phyloP scores from a whole-genome alignment of 768 basidiomycete genomes.

The Kwoniella pini region DNA sequence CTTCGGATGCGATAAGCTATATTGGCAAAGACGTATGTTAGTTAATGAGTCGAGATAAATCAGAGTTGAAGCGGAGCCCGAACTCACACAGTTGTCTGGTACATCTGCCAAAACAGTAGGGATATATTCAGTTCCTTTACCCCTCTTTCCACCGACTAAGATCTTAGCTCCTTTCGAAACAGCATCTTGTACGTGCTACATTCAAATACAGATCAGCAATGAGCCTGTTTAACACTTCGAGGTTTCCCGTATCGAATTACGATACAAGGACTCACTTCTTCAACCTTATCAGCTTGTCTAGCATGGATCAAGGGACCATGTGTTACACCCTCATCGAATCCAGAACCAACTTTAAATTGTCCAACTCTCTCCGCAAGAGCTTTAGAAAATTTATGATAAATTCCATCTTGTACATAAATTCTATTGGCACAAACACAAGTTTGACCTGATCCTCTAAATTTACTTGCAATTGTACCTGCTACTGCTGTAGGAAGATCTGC shows the following conservation, averaged over 20 bases:
- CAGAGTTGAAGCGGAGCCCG: too few relatives aligned
- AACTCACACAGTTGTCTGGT: slow-evolving; percentile 60
- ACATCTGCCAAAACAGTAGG: slow-evolving; percentile 92
- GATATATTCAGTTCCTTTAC: slow-evolving; percentile 57
- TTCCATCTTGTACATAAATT: slow-evolving; percentile 84
- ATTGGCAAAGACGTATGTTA: too few relatives aligned
- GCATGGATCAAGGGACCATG: slow-evolving; percentile 93
- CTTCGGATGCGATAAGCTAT: slow-evolving; percentile 67
- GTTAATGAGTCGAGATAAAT: too few relatives aligned
- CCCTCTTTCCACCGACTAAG: slow-evolving; percentile 79
- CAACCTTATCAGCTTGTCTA: slow-evolving; percentile 81
- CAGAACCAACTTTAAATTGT: slow-evolving; percentile 74
- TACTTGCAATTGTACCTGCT: slow-evolving; percentile 61
- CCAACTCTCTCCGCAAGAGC: slow-evolving; percentile 68
- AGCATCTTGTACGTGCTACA: slow-evolving; percentile 80
- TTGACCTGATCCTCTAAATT: slow-evolving; percentile 54
- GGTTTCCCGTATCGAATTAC: neutral
- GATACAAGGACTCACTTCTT: slow-evolving; percentile 50
- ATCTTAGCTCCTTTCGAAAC: slow-evolving; percentile 79
- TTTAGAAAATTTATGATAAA: slow-evolving; percentile 90
- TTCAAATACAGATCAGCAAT: neutral
- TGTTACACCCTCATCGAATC: slow-evolving; percentile 74
- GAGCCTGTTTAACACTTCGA: neutral
- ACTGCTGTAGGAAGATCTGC: slow-evolving; percentile 92
- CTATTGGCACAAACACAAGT: slow-evolving; percentile 64